These are phyloP conservation scores for Alternaria sp. DNA, from an alignment of 2,329 filamentous ascomycete species.

Conservation along the genomic window DNA sequence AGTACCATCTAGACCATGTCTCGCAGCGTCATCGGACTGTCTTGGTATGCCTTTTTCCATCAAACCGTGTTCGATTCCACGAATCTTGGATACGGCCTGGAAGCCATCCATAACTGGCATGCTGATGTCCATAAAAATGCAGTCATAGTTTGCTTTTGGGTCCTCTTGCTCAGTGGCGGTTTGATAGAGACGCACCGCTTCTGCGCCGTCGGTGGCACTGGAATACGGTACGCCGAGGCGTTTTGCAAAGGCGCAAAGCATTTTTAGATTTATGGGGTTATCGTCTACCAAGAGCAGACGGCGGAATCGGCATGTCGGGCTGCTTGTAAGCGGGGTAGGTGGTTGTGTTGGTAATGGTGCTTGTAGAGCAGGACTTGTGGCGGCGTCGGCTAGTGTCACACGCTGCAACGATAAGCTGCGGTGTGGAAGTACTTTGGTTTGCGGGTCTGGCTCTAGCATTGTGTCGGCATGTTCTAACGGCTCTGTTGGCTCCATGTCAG, in stretches of 20 bases:
- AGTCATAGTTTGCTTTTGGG: slow-evolving; percentile 15
- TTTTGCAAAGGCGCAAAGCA: slow-evolving; percentile 32
- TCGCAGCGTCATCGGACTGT: background rate
- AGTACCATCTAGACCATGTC: background rate
- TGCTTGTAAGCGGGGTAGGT: background rate
- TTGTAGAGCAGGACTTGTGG: background rate
- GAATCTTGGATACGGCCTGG: slow-evolving; percentile 31
- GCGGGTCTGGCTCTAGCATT: background rate
- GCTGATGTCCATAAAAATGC: slow-evolving; percentile 41
- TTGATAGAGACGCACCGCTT: slow-evolving; percentile 30
- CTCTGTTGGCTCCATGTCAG: background rate
- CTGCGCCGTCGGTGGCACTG: slow-evolving; percentile 32
- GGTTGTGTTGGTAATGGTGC: background rate
- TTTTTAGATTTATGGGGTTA: slow-evolving; percentile 44
- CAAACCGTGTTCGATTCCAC: slow-evolving; percentile 24
- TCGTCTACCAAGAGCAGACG: slow-evolving; percentile 45
- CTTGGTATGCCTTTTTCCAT: background rate
- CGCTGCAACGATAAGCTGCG: background rate
- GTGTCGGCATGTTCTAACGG: background rate
- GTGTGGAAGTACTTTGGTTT: background rate
- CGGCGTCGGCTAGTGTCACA: background rate
- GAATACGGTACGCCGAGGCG: slow-evolving; percentile 20
- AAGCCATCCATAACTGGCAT: slow-evolving; percentile 45
- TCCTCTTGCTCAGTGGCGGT: slow-evolving; percentile 3
- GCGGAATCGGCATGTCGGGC: slow-evolving; percentile 2